Conservation (phyloP, 2,329 filamentous ascomycete genomes). For the Colletotrichum sp. region DNA sequence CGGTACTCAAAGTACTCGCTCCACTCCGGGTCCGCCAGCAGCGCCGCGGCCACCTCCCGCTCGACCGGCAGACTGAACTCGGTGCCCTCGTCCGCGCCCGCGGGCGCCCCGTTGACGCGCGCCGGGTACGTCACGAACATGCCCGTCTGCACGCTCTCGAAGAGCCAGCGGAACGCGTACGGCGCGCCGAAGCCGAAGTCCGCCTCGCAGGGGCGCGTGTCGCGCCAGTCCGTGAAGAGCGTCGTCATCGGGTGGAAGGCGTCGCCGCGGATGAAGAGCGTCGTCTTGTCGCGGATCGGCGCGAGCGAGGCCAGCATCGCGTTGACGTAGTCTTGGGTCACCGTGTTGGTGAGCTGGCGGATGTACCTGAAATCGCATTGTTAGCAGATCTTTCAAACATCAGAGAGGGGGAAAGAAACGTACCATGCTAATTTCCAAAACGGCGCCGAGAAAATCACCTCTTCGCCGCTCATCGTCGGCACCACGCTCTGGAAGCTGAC, state of each 20-base stretch:
- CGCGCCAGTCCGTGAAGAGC: conserved; percentile 40
- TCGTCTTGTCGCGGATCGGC: conserved; percentile 39
- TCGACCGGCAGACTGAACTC: conserved; percentile 40
- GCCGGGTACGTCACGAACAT: conserved; percentile 33
- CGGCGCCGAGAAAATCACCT: conserved; percentile 39
- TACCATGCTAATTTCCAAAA: conserved; percentile 38
- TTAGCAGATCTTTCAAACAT: accelerated
- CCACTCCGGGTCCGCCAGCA: conserved; percentile 39
- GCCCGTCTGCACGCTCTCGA: conserved; percentile 31
- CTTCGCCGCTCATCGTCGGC: conserved; percentile 30
- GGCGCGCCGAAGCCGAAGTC: conserved; percentile 43
- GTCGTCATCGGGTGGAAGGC: conserved; percentile 38
- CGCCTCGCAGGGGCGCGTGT: conserved; percentile 27
- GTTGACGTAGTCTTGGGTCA: conserved; percentile 35
- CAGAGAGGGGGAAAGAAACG: background rate
- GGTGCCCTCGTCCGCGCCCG: conserved; percentile 36
- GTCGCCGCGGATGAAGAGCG: conserved; percentile 36
- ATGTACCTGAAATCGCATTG: conserved; percentile 17
- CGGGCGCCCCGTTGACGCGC: conserved; percentile 24
- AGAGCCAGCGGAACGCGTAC: conserved; percentile 33
- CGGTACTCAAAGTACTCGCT: conserved; percentile 41
- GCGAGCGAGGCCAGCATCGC: conserved; percentile 34
- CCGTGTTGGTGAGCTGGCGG: conserved; percentile 35
- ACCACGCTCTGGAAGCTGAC: conserved; percentile 29
- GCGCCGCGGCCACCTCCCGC: conserved; percentile 31